Evolutionary conservation across 176 grass and related monocot species (phyloP).

Genomic region (Musa acuminata): DNA sequence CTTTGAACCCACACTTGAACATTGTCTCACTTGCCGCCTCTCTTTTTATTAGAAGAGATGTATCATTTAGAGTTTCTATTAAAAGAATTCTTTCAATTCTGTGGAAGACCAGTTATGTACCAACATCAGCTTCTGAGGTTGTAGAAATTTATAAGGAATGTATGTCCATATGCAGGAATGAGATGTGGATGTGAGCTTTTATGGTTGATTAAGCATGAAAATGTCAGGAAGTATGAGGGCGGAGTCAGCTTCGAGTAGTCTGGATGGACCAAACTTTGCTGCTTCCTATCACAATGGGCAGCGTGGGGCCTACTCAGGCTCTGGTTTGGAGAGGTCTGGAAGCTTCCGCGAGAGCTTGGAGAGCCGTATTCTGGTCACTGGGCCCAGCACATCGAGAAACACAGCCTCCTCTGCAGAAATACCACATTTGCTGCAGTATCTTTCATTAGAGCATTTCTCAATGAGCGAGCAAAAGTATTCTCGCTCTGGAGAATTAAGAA

Average conservation of each 20-base stretch:
- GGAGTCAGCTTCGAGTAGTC: slow-evolving; percentile 13
- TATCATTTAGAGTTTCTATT: too few relatives aligned
- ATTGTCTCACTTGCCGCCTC: not conserved
- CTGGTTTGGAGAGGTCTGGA: slow-evolving; percentile 22
- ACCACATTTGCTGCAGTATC: slow-evolving; percentile 36
- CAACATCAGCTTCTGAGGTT: not conserved
- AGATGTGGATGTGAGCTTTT: slow-evolving; percentile 3
- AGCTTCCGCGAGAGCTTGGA: slow-evolving; percentile 37
- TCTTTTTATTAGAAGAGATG: too few relatives aligned
- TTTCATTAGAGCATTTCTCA: slow-evolving; percentile 37
- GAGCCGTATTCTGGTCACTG: slow-evolving; percentile 12
- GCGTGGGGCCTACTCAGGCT: slow-evolving; percentile 12
- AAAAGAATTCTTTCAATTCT: too few relatives aligned
- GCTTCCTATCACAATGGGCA: slow-evolving; percentile 22
- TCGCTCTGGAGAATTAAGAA: slow-evolving; percentile 45
- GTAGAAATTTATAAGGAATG: not conserved
- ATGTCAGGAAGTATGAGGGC: slow-evolving; percentile 37
- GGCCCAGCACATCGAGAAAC: slow-evolving; percentile 30
- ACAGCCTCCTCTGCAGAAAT: slow-evolving; percentile 20
- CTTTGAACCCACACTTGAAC: not conserved
- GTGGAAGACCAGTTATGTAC: not conserved
- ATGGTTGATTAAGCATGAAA: slow-evolving; percentile 1
- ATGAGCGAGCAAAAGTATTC: slow-evolving; percentile 40
- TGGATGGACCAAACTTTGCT: slow-evolving; percentile 20
- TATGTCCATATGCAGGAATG: not conserved